Base-by-base conservation (phyloP, 768 basidiomycete species). In the Sporobolomyces pararoseus region DNA sequence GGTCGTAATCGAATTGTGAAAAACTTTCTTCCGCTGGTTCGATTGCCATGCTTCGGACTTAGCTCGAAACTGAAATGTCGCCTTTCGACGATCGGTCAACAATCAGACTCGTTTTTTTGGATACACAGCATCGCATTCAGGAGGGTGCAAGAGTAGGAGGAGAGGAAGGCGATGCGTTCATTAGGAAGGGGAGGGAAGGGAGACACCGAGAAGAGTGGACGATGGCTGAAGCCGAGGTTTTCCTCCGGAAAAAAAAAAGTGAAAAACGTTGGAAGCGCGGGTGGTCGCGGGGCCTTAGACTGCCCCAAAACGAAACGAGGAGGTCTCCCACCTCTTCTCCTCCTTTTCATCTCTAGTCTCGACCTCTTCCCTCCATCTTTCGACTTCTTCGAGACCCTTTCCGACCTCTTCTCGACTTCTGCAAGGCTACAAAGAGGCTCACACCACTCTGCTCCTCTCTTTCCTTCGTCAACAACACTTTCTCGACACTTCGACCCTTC, bases 301-400 rank as follows among this genome's bases (percentile, higher is more conserved):
- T n/a, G n/a, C 39, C 39, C 39, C 39, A 42, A 42, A 42, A 42
- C 9, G 17, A 17, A 17, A 13, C n/a, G 27, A 9, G 58, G 42
- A 42, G 58, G 58, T 59, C 58, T 59, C 58, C 58, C 21, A 46
- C 25, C 39, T 59, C 55, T 59, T 35, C 58, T 59, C 42, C 58
- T 59, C 39, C 25, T 59, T 29, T 47, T 47, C 46, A 12, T 47
- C 46, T 37, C 44, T 10, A 29, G 39, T 46, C 58, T 59, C 58
- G 57, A 58, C 4, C 37, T 27, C 27, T 23, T 44, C 37, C 37
- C 57, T 7, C 25, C 57, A 44, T 39, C 39, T 27, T 44, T 58
- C 57, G 57, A 58, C 57, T 42, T 5, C 57, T 58, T 58, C 57
- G 57, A 58, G 57, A 44, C 57, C 17, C 58, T 44, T 42, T 42